phyloP scores from a whole-genome alignment of 306 rosid genomes.

The Cucumis hystrix region DNA sequence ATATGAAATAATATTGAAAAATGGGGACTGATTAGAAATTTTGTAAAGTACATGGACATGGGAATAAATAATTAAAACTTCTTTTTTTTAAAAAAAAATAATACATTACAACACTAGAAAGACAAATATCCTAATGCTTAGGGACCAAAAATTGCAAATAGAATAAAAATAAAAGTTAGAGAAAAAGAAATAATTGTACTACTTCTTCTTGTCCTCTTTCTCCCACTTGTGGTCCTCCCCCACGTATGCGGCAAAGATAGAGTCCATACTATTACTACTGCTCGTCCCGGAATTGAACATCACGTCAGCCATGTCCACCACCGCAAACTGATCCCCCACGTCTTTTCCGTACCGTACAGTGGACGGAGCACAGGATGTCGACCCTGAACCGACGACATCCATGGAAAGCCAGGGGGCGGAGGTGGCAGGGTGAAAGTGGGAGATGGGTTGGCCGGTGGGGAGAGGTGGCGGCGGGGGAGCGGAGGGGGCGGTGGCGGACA shows the following conservation, averaged over 20 bases:
- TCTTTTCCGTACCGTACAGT: constrained; percentile 19
- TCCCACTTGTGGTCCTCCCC: constrained; percentile 19
- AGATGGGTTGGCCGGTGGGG: background rate
- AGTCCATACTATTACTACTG: constrained; percentile 42
- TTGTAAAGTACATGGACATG: no score
- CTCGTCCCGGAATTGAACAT: constrained; percentile 57
- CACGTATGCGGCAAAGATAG: constrained; percentile 24
- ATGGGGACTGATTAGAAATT: no score
- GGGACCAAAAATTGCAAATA: background rate
- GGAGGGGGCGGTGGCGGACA: constrained; percentile 65
- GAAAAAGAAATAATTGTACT: background rate
- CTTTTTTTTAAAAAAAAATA: background rate
- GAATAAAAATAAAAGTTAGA: background rate
- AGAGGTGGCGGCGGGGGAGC: constrained; percentile 7
- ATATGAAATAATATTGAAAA: no score
- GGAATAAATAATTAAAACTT: no score
- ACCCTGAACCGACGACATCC: constrained; percentile 8
- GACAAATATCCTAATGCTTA: background rate
- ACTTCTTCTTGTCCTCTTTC: constrained; percentile 21
- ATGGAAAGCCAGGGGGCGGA: constrained; percentile 20
- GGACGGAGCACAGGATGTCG: constrained; percentile 14
- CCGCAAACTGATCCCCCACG: constrained; percentile 22
- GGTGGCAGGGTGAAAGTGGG: constrained; percentile 1
- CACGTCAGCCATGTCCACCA: constrained; percentile 43
- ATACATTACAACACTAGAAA: background rate